Base-by-base conservation (phyloP, 2,329 filamentous ascomycete genomes). In the Teratosphaeria destructans region DNA sequence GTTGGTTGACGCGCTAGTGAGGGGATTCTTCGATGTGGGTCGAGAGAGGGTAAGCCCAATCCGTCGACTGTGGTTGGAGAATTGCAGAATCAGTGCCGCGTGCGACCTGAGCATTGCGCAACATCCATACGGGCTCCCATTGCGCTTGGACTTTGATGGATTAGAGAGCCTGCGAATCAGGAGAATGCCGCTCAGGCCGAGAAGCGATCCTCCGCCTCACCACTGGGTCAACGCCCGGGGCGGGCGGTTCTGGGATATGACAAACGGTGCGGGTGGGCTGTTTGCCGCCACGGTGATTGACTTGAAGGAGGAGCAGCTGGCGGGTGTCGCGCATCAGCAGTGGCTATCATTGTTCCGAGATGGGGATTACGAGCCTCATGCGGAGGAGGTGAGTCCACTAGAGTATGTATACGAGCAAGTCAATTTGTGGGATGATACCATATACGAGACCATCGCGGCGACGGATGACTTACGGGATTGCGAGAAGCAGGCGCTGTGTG, bases 31-130 rank as follows among this genome's bases (percentile, higher is more conserved):
- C 32, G 69, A 75, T 52, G 65, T 66, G 14, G 26, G 58, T 2
- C 64, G 73, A 19, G 62, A 67, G 11, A 67, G 68, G 2, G 62
- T 62, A 19, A 62, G 67, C 7, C 70, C 71, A 2, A 60, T 79
- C 14, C 70, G 73, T 11, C 74, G 69, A 57, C 69, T 79, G 5
- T 79, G 77, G 77, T 66, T 79, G 3, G 77, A 79, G 58, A 77
- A 73, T 57, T 76, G 74, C 59, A 72, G 71, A 16, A 64, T 77
- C 52, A 66, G 69, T 10, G 68, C 70, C 5, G 68, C 64, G 0
- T 62, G 66, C 32, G 55, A 62, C 29, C n/a, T 57, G 12, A 8
- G 54, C 2, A 35, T 67, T 2, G 54, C 60, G 0, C 23, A 32
- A 1, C 60, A 66, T 49, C 65, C 63, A 3, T 63, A 67, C 19